Evolutionary conservation across 495 filamentous ascomycete species (phyloP), one percentile per base, ranked within the genome.

Genomic region (Letharia lupina): DNA sequence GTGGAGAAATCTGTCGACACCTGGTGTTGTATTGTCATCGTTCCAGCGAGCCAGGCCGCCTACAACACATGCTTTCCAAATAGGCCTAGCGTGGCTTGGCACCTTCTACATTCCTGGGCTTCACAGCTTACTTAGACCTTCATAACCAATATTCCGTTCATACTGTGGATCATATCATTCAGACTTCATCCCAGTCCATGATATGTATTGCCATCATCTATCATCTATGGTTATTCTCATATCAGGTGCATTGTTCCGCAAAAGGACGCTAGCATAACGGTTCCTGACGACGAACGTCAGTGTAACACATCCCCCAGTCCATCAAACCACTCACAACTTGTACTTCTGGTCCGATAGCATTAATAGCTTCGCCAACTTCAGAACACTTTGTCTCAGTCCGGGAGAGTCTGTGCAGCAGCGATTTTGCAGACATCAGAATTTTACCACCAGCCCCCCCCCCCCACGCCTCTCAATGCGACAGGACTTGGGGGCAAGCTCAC

Each of bases 391-490:
- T 28, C 41, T 4, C 4, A n/a, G 31, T 23, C 9, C 41, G 39
- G 28, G 0, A 57, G 2, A 20, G 5, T 10, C 18, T 20, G 40
- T 35, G 31, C 54, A 12, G 54, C 54, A 57, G 54, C 20, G 28
- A 33, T 20, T 57, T 16, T 18, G 52, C 15, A 33, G 11, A 37
- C 2, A 20, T 44, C n/a, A 35, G 16, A 1, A 18, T n/a, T 61
- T 4, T 3, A 45, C 11, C 13, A 61, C 23, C 10, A 28, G 0
- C 59, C 59, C 23, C 23, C 59, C 59, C 23, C 23, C 23, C 59
- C 37, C 59, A 44, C 59, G 39, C 45, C 52, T 52, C 59, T 60
- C 64, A 66, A 66, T 66, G 64, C 58, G 47, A 61, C 64, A 28
- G 44, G 60, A 37, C 64, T 41, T 35, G 37, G 4, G 35, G 35